Conservation (phyloP, 352 stramenopile species). For the Globisporangium spiculum region DNA sequence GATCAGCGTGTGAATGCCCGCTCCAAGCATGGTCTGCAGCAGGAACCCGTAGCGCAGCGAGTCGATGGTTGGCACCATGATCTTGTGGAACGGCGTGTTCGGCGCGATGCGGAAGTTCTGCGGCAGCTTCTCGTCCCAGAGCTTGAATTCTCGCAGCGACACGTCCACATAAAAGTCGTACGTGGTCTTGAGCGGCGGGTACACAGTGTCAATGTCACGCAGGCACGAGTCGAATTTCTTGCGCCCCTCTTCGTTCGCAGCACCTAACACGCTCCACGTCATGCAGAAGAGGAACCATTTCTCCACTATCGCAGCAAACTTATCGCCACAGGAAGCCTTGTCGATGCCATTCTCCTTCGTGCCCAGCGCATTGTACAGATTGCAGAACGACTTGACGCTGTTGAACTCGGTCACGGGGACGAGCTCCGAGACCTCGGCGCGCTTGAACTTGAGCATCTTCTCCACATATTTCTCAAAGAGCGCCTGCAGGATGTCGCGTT, state of each 20-base stretch:
- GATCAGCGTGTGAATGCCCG: constrained; percentile 82
- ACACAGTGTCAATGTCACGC: constrained; percentile 91
- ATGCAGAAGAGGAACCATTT: constrained; percentile 87
- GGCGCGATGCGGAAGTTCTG: constrained; percentile 69
- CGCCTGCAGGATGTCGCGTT: constrained; percentile 59
- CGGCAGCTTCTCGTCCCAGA: constrained; percentile 83
- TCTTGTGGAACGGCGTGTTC: constrained; percentile 80
- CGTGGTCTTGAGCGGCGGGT: constrained; percentile 88
- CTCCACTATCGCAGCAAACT: constrained; percentile 64
- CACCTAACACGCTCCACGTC: constrained; percentile 84
- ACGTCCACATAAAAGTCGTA: constrained; percentile 94
- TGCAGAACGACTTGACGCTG: constrained; percentile 81
- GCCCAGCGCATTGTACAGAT: constrained; percentile 77
- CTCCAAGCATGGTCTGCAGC: constrained; percentile 71
- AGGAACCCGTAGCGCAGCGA: constrained; percentile 81
- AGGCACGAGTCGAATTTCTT: constrained; percentile 87
- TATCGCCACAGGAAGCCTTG: constrained; percentile 55
- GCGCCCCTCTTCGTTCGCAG: constrained; percentile 80
- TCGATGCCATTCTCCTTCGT: constrained; percentile 74
- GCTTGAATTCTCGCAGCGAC: constrained; percentile 69
- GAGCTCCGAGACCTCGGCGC: constrained; percentile 59
- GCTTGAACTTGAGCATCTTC: constrained; percentile 68
- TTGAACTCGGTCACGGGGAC: constrained; percentile 83
- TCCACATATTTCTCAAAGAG: constrained; percentile 86
- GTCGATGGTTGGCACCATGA: constrained; percentile 87